These are phyloP conservation scores for Chaetomium sp. DNA, from an alignment of 2,329 filamentous ascomycete genomes.

Conservation along the genomic window DNA sequence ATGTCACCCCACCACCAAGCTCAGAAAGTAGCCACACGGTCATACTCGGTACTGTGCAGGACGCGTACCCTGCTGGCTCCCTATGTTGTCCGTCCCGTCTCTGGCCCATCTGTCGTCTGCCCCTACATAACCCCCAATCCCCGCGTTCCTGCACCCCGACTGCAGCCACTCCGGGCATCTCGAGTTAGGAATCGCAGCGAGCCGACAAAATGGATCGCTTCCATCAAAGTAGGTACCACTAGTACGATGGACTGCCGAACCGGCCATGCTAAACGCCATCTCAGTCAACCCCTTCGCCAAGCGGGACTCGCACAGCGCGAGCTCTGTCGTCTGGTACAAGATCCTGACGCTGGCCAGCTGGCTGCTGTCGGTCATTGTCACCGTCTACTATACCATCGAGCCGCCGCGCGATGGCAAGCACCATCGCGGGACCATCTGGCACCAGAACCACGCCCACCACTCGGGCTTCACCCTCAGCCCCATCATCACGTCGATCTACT, in stretches of 20 bases:
- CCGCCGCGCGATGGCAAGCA: constrained; percentile 63
- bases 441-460: constrained; percentile 65
- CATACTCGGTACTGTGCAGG: constrained; percentile 7
- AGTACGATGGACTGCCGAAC: not conserved
- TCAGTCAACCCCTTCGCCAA: constrained; percentile 76
- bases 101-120: not conserved
- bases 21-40: not conserved
- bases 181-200: not conserved
- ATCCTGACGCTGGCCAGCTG: constrained; percentile 73
- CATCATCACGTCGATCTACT: constrained; percentile 70
- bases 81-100: not conserved
- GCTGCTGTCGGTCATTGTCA: constrained; percentile 70
- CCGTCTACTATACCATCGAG: constrained; percentile 73
- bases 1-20: not conserved
- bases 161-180: not conserved
- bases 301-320: constrained; percentile 64
- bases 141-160: not conserved
- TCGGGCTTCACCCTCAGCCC: constrained; percentile 78
- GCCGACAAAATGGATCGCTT: constrained; percentile 27
- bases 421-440: constrained; percentile 69
- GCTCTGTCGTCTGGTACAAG: constrained; percentile 72
- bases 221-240: constrained; percentile 20
- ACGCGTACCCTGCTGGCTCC: not conserved
- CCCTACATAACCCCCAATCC: constrained; percentile 1
- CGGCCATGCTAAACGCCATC: constrained; percentile 3